phyloP scores from a whole-genome alignment of 371 early-diverging fungal genomes.

The Actinomortierella wolfii region DNA sequence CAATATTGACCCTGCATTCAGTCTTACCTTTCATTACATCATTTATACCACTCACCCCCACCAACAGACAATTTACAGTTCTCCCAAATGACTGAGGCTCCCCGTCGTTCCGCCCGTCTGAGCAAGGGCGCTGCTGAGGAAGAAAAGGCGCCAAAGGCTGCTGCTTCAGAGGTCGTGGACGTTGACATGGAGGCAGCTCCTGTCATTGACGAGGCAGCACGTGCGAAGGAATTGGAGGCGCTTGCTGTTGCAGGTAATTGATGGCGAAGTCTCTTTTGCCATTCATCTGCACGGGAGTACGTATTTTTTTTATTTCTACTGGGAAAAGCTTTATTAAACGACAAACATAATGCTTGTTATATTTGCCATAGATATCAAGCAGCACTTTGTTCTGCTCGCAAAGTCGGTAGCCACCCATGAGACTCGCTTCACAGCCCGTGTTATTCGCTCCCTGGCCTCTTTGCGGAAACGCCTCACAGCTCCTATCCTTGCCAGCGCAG shows the following conservation, averaged over 20 bases:
- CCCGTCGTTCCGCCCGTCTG: slow-evolving; percentile 43
- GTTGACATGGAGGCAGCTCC: slow-evolving; percentile 36
- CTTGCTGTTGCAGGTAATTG: slow-evolving; percentile 34
- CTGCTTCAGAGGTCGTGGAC: slow-evolving; percentile 24
- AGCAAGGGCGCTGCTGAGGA: slow-evolving; percentile 44
- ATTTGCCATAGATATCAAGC: slow-evolving; percentile 76
- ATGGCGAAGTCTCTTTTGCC: not conserved
- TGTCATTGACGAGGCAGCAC: too few species aligned
- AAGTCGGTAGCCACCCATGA: slow-evolving; percentile 85
- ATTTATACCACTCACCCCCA: too few species aligned
- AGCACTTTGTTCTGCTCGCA: slow-evolving; percentile 80
- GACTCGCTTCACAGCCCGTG: slow-evolving; percentile 87
- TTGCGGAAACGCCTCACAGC: slow-evolving; percentile 80
- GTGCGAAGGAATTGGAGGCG: slow-evolving; percentile 42
- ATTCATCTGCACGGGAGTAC: not conserved
- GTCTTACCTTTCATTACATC: too few species aligned
- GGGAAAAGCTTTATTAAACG: not conserved
- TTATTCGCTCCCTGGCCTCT: slow-evolving; percentile 78
- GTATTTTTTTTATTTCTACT: not conserved
- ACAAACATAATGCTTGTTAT: too few species aligned
- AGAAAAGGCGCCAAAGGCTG: slow-evolving; percentile 32
- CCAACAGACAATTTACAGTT: too few species aligned
- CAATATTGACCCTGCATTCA: too few species aligned
- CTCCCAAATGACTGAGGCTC: slow-evolving; percentile 37
- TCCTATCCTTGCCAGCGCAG: slow-evolving; percentile 66